phyloP scores from a whole-genome alignment of 2,329 filamentous ascomycete species.

The Chaetomium globosum region DNA sequence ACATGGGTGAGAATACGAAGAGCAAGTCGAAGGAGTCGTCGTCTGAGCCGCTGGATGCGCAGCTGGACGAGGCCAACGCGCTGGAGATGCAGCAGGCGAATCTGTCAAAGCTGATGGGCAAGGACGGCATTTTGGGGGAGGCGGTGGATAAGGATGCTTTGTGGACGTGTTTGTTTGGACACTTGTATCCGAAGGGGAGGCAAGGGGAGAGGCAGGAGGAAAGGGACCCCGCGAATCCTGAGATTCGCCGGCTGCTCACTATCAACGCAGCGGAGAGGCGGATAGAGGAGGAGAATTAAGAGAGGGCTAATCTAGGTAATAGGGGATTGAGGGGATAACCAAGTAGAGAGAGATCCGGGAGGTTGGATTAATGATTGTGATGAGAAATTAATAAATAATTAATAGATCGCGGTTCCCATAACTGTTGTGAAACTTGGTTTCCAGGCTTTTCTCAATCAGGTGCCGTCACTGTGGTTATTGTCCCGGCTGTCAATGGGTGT shows the following conservation, averaged over 20 bases:
- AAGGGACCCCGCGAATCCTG: slow-evolving; percentile 39
- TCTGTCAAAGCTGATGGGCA: slow-evolving; percentile 70
- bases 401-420: neutral
- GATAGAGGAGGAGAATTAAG: slow-evolving; percentile 20
- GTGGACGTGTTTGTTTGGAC: slow-evolving; percentile 86
- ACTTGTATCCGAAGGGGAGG: slow-evolving; percentile 36
- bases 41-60: slow-evolving; percentile 58
- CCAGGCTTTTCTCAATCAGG: neutral
- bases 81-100: slow-evolving; percentile 76
- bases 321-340: neutral
- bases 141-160: slow-evolving; percentile 76
- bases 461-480: neutral
- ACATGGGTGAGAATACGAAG: slow-evolving; percentile 60
- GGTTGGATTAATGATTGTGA: neutral
- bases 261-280: slow-evolving; percentile 50
- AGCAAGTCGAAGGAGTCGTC: slow-evolving; percentile 47
- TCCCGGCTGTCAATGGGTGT: neutral
- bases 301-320: neutral
- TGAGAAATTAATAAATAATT: neutral
- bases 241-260: slow-evolving; percentile 48
- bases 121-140: slow-evolving; percentile 73
- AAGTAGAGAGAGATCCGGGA: neutral
- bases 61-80: slow-evolving; percentile 81
- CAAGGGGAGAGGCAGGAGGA: slow-evolving; percentile 37
- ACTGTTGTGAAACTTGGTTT: neutral